Percentiles rank a stretch among this genome's conserved stretches.
Conservation (phyloP, 352 stramenopile species). For the Pythium volutum region DNA sequence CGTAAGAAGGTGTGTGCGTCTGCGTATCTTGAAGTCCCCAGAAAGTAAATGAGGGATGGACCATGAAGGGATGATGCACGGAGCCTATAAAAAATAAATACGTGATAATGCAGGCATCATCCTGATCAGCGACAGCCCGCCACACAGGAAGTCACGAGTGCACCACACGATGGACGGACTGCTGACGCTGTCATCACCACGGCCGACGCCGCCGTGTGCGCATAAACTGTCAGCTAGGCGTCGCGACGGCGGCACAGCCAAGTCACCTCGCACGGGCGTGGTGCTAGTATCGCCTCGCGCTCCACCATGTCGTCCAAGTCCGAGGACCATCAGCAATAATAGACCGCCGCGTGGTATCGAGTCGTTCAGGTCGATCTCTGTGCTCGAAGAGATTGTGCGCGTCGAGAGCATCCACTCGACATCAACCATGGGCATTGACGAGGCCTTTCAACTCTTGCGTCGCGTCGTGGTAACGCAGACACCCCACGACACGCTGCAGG, state of each 20-base stretch:
- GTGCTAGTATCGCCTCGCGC: constrained; percentile 8
- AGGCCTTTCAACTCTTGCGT: constrained; percentile 23
- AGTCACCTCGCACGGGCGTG: constrained; percentile 5
- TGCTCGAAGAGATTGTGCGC: constrained; percentile 26
- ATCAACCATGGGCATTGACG: constrained; percentile 16
- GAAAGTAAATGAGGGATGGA: too few relatives aligned
- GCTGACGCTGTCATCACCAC: constrained; percentile 17
- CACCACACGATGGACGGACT: constrained; percentile 20
- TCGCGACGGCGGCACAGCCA: background rate
- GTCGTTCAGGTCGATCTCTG: constrained; percentile 21
- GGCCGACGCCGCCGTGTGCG: background rate
- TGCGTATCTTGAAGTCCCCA: too few relatives aligned
- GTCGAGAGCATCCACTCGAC: constrained; percentile 14
- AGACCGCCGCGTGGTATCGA: constrained; percentile 7
- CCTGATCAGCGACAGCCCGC: background rate
- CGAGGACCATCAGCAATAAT: constrained; percentile 4
- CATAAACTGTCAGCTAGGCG: constrained; percentile 19
- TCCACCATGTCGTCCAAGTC: constrained; percentile 6
- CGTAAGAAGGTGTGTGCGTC: constrained; percentile 1
- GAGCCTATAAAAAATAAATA: constrained; percentile 11
- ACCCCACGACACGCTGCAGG: background rate
- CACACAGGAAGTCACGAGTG: too few relatives aligned
- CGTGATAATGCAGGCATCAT: background rate
- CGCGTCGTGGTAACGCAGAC: constrained; percentile 14
- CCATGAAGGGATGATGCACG: too few relatives aligned